Evolutionary conservation across 2,329 filamentous ascomycete species (phyloP).

Genomic region (Stylonectria norvegica): DNA sequence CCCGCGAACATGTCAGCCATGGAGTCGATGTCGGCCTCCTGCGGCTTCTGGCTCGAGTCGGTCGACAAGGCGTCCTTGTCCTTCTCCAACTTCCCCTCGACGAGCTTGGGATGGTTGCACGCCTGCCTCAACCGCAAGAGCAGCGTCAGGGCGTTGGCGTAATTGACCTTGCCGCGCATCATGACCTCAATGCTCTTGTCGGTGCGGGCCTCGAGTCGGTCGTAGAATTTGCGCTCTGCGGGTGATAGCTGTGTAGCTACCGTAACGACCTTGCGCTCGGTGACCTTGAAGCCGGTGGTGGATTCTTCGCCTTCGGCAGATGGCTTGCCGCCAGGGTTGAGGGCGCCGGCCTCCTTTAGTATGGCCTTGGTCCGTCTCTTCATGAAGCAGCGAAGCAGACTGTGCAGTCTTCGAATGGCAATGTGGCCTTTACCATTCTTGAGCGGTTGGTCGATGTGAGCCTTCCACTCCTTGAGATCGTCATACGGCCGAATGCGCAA

Average conservation of each 20-base stretch:
- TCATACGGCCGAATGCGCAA: constrained; percentile 89
- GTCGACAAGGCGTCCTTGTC: constrained; percentile 81
- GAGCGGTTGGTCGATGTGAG: constrained; percentile 84
- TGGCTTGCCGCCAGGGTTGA: constrained; percentile 71
- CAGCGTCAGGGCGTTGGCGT: constrained; percentile 88
- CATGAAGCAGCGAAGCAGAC: constrained; percentile 90
- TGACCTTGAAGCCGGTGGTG: constrained; percentile 78
- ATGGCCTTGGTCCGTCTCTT: constrained; percentile 97
- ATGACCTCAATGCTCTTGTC: constrained; percentile 84
- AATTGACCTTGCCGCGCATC: constrained; percentile 81
- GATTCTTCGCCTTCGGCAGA: constrained; percentile 47
- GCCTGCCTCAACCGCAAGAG: constrained; percentile 88
- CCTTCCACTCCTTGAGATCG: constrained; percentile 81
- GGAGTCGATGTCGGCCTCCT: constrained; percentile 68
- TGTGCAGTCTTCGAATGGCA: constrained; percentile 81
- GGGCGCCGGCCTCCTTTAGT: constrained; percentile 79
- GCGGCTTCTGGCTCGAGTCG: constrained; percentile 51
- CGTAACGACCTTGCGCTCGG: constrained; percentile 82
- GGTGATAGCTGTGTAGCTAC: constrained; percentile 74
- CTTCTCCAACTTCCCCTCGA: constrained; percentile 78
- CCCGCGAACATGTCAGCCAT: constrained; percentile 84
- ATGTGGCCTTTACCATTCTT: constrained; percentile 86
- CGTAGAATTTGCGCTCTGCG: constrained; percentile 81
- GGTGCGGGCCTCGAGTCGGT: constrained; percentile 76
- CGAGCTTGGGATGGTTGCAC: constrained; percentile 89